A percentile compares a stretch with the other conserved stretches of the same genome.
Conservation (phyloP, 306 rosid genomes). For the Malus sylvestris region DNA sequence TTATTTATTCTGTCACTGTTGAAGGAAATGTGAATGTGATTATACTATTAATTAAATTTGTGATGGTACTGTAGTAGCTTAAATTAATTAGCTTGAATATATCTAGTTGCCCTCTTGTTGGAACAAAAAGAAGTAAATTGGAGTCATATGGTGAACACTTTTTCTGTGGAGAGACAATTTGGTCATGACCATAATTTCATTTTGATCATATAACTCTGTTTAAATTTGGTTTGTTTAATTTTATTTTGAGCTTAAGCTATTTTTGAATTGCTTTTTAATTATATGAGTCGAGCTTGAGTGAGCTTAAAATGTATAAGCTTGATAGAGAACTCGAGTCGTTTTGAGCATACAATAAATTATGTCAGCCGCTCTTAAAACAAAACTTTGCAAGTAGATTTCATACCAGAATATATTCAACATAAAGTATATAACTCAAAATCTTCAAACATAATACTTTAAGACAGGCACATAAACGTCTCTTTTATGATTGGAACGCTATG, state of each 20-base stretch:
- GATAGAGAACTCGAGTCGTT: neutral
- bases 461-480: neutral
- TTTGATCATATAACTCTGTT: neutral
- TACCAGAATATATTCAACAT: neutral
- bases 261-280: neutral
- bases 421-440: neutral
- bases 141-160: too few species aligned
- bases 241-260: neutral
- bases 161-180: too few species aligned
- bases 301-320: neutral
- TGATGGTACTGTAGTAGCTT: slow-evolving; percentile 8
- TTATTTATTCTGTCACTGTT: neutral
- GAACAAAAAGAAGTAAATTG: neutral
- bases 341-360: neutral
- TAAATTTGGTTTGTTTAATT: neutral
- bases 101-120: neutral
- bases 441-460: neutral
- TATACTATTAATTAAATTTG: neutral
- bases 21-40: neutral
- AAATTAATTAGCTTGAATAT: slow-evolving; percentile 4
- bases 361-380: neutral
- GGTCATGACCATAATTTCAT: neutral
- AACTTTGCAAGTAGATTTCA: neutral
- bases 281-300: neutral
- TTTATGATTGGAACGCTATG: neutral